Evolutionary conservation across 192 early-diverging fungal species (phyloP), one percentile per base, ranked within the genome.

Genomic region (Coemansia sp.): DNA sequence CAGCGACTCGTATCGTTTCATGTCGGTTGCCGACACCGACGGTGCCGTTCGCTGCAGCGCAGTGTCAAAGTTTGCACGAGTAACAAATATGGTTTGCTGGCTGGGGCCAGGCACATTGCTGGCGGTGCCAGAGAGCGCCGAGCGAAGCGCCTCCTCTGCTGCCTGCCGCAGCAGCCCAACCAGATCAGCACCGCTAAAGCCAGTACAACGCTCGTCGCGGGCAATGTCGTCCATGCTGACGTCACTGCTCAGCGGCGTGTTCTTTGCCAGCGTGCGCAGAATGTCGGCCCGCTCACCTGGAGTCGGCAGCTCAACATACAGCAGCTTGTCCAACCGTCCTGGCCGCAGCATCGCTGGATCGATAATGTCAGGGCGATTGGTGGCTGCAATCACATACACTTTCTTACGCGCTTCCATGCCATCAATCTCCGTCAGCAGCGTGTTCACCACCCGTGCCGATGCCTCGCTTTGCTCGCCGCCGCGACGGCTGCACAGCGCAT

Each of bases 311-410:
- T 96, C 94, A 1, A 99, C 94, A 74, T 97, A 99, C n/a, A 99
- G 82, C n/a, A 94, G 73, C 65, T 95, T 96, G 81, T 97, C 97
- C 23, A 99, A 72, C 52, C 97, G 91, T 12, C 97, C 97, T 3
- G 95, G 94, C 21, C 97, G 91, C 25, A 99, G 82, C 96, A 99
- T 96, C 31, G 97, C 97, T 5, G 97, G 89, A 64, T 99, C 97
- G 62, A 99, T 95, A 70, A 95, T 95, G 64, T 96, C 94, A 36
- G 97, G 97, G 26, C 97, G 85, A 65, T 99, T 99, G 7, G 97
- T 99, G 12, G 97, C 97, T 1, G 93, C 97, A 70, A 99, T 94
- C 25, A 99, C 90, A 76, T 93, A 99, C 0, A 99, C 96, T 53
- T 87, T 84, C 17, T 88, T 84, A 24, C 97, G 87, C 36, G 87